These are phyloP conservation scores for Carnegiea gigantea DNA, from an alignment of 179 eudicot genomes.

Conservation along the genomic window DNA sequence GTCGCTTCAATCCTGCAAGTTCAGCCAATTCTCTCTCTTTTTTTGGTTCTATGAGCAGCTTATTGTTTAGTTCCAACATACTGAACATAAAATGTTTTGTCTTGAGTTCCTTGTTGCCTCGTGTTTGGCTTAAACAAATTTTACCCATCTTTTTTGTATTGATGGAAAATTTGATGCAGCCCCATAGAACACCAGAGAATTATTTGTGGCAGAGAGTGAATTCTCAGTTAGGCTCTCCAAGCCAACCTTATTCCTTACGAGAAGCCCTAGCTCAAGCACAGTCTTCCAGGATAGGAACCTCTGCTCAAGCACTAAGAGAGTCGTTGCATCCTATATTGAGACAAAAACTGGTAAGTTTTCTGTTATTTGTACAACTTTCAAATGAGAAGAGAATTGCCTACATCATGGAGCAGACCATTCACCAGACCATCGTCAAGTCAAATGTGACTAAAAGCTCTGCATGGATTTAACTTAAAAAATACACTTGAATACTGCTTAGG, in stretches of 20 bases:
- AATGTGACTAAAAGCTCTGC: neutral
- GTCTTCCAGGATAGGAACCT: constrained; percentile 96
- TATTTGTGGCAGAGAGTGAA: constrained; percentile 93
- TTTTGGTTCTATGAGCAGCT: neutral
- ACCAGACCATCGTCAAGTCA: neutral
- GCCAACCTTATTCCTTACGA: constrained; percentile 97
- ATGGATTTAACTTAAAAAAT: neutral
- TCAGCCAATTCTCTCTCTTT: neutral
- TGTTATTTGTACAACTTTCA: neutral
- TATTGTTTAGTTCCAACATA: neutral
- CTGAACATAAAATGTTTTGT: too few species aligned
- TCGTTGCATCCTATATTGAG: constrained; percentile 95
- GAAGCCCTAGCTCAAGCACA: constrained; percentile 99
- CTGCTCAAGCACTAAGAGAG: constrained; percentile 92
- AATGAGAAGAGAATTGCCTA: constrained; percentile 5
- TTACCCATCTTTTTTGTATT: neutral
- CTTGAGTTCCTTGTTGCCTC: neutral
- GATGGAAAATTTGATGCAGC: constrained; percentile 44
- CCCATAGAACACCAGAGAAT: constrained; percentile 92
- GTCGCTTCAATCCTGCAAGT: neutral
- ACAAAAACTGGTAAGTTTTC: constrained; percentile 76
- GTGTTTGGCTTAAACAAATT: neutral
- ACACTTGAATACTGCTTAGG: neutral
- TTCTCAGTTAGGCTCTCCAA: constrained; percentile 94
- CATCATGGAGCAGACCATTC: neutral